Percentiles rank a stretch among this genome's conserved stretches.
phyloP scores from a whole-genome alignment of 345 rosid genomes.

The Euphorbia tirucalli region DNA sequence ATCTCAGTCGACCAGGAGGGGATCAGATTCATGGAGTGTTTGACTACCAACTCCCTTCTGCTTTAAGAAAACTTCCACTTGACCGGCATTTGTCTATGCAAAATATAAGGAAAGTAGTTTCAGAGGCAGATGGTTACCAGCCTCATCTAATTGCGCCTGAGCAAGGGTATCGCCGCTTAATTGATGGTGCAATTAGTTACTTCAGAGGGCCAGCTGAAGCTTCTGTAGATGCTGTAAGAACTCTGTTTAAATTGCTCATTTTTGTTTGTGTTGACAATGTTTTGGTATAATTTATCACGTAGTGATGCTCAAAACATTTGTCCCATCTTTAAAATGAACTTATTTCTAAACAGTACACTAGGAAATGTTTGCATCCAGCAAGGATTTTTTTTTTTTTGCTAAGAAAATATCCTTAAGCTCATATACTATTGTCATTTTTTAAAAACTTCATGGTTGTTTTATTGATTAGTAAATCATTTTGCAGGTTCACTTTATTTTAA shows the following conservation, averaged over 20 bases:
- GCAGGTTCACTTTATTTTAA: constrained; percentile 60
- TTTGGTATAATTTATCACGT: neutral
- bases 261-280: neutral
- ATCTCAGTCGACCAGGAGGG: constrained; percentile 66
- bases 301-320: neutral
- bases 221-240: constrained; percentile 73
- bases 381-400: neutral
- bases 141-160: constrained; percentile 73
- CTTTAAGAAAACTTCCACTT: constrained; percentile 63
- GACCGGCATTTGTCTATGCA: constrained; percentile 60
- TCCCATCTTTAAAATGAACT: neutral
- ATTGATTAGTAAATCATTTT: constrained; percentile 11
- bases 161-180: constrained; percentile 66
- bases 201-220: constrained; percentile 72
- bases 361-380: neutral
- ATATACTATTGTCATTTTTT: neutral
- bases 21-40: constrained; percentile 59
- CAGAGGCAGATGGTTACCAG: constrained; percentile 74
- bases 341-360: neutral
- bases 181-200: constrained; percentile 56
- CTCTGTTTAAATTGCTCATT: neutral
- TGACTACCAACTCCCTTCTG: constrained; percentile 65
- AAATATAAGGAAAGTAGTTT: constrained; percentile 58
- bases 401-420: neutral
- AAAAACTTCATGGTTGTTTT: neutral